These are phyloP conservation scores for Globisporangium acanthophoron DNA, from an alignment of 352 stramenopile species.

Conservation along the genomic window DNA sequence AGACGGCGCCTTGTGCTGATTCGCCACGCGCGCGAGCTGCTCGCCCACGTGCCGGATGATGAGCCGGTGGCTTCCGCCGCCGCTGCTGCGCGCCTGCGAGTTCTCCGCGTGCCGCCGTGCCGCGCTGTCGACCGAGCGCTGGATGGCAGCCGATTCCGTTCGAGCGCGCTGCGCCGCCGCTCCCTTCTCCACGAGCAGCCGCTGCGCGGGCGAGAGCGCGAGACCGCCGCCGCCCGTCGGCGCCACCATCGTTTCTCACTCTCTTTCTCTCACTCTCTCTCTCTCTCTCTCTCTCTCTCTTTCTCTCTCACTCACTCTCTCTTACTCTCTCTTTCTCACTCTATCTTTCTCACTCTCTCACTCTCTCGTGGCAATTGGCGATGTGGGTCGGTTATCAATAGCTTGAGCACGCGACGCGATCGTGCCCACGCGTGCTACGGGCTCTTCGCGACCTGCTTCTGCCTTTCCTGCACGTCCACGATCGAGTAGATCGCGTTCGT, in stretches of 20 bases:
- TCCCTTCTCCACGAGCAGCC: constrained; percentile 45
- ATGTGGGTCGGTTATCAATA: neutral
- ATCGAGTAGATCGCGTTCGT: neutral
- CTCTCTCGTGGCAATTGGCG: neutral
- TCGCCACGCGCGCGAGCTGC: constrained; percentile 44
- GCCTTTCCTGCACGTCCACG: neutral
- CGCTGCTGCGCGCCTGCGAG: constrained; percentile 20
- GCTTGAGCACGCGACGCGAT: neutral
- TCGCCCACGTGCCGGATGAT: constrained; percentile 63
- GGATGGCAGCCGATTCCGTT: constrained; percentile 33
- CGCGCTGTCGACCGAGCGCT: constrained; percentile 22
- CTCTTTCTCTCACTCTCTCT: neutral
- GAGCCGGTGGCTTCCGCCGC: constrained; percentile 27
- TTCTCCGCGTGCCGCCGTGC: constrained; percentile 24
- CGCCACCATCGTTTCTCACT: constrained; percentile 10
- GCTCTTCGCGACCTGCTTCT: neutral
- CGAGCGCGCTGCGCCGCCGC: constrained; percentile 34
- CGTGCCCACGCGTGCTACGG: neutral
- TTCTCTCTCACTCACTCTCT: neutral
- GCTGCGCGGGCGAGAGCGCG: constrained; percentile 47
- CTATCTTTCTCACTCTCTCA: too few relatives aligned
- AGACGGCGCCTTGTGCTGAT: constrained; percentile 12
- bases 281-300: too few relatives aligned
- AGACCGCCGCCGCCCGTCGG: constrained; percentile 13
- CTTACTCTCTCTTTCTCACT: neutral